phyloP scores from a whole-genome alignment of 257 asterid species.

The Petrea volubilis region DNA sequence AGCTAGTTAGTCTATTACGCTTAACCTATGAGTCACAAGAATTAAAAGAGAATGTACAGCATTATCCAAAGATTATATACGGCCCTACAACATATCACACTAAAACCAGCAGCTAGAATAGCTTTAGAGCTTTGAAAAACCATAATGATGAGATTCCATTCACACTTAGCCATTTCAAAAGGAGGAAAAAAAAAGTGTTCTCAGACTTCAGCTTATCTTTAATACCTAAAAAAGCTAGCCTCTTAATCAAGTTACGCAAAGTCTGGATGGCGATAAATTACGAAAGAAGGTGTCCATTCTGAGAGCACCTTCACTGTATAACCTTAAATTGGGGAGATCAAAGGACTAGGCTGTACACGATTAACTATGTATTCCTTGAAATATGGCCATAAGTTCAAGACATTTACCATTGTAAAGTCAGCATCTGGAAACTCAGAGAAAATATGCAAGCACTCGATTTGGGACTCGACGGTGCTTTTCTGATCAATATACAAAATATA shows the following conservation, averaged over 20 bases:
- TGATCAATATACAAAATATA: conserved; percentile 36
- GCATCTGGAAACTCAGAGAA: conserved; percentile 47
- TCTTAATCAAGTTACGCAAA: conserved; percentile 18
- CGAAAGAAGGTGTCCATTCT: neutral
- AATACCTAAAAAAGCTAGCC: conserved; percentile 16
- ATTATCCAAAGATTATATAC: neutral
- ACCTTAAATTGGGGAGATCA: neutral
- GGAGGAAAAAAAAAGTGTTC: conserved; percentile 3
- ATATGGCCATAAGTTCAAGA: conserved; percentile 12
- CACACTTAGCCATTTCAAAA: neutral
- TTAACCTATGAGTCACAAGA: conserved; percentile 10
- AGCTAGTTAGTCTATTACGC: conserved; percentile 9
- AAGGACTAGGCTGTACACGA: conserved; percentile 3
- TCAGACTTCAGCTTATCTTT: conserved; percentile 7
- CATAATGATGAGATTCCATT: conserved; percentile 2
- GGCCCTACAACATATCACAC: neutral
- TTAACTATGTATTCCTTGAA: conserved; percentile 9
- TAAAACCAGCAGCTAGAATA: neutral
- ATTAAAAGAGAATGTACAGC: conserved; percentile 5
- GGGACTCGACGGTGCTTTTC: conserved; percentile 39
- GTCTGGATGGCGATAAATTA: neutral
- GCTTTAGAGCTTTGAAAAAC: conserved; percentile 1
- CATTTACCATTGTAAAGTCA: conserved; percentile 48
- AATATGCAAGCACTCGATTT: conserved; percentile 36
- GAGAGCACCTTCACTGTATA: conserved; percentile 16